These are phyloP conservation scores for Ophiostoma sp. DNA, from an alignment of 2,329 filamentous ascomycete species.

Conservation along the genomic window DNA sequence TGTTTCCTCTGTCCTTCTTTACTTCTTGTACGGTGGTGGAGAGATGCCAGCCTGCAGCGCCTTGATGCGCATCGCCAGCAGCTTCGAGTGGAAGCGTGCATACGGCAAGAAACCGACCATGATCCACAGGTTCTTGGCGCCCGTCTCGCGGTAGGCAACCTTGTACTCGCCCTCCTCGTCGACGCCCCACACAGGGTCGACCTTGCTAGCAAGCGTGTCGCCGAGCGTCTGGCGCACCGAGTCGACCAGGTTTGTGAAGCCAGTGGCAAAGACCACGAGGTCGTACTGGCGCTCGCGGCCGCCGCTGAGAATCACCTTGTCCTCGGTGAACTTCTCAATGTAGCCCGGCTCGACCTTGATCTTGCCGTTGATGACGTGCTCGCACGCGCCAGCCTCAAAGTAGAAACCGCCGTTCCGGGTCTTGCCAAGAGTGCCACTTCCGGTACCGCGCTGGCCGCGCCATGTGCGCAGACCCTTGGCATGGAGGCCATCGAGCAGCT, in stretches of 20 bases:
- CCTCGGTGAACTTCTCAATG: constrained; percentile 31
- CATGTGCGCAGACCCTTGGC: constrained; percentile 18
- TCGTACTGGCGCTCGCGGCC: constrained; percentile 34
- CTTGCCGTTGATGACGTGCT: constrained; percentile 21
- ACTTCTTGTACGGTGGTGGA: constrained; percentile 23
- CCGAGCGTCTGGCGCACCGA: constrained; percentile 46
- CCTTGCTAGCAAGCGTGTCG: constrained; percentile 43
- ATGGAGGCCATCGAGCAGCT: constrained; percentile 15
- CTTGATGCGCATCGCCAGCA: constrained; percentile 34
- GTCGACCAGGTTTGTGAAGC: constrained; percentile 50
- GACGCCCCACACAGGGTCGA: constrained; percentile 44
- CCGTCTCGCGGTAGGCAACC: constrained; percentile 33
- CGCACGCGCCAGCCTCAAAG: constrained; percentile 22
- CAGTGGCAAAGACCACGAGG: constrained; percentile 43
- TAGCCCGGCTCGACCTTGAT: constrained; percentile 26
- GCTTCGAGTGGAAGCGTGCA: constrained; percentile 34
- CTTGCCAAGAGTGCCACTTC: constrained; percentile 17
- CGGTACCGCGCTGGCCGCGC: constrained; percentile 21
- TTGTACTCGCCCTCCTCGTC: constrained; percentile 45
- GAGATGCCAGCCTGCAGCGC: constrained; percentile 27
- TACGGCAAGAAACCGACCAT: constrained; percentile 36
- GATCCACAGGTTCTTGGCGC: constrained; percentile 36
- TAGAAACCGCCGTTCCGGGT: constrained; percentile 23
- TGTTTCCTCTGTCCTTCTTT: background rate
- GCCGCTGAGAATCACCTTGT: constrained; percentile 33